Evolutionary conservation across 495 filamentous ascomycete genomes (phyloP).

Genomic region (Tuber microsphaerosporum): DNA sequence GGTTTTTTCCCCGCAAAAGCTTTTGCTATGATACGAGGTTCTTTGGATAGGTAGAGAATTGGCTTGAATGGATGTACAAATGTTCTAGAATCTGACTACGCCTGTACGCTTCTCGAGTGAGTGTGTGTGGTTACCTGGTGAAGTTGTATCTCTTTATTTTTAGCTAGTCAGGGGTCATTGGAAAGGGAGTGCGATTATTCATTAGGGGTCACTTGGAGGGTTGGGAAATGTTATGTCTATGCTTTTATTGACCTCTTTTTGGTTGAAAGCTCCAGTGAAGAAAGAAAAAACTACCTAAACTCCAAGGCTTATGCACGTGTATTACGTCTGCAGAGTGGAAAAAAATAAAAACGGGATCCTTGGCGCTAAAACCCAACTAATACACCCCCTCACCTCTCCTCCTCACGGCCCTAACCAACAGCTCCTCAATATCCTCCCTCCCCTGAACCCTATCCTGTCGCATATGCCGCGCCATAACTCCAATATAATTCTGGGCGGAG

Average conservation of each 20-base stretch:
- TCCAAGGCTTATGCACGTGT: neutral
- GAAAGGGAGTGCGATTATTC: too few species aligned
- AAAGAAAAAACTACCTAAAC: neutral
- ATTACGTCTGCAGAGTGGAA: neutral
- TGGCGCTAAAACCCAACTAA: neutral
- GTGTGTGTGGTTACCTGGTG: too few species aligned
- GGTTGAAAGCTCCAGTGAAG: neutral
- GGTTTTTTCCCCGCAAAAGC: neutral
- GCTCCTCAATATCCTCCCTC: neutral
- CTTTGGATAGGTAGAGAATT: neutral
- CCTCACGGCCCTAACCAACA: neutral
- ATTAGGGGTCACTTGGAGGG: neutral
- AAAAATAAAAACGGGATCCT: neutral
- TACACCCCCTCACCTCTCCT: neutral
- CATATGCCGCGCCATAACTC: constrained; percentile 9
- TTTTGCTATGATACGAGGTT: neutral
- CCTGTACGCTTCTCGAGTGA: too few species aligned
- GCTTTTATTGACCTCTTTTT: neutral
- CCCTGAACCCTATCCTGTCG: neutral
- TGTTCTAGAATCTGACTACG: too few species aligned
- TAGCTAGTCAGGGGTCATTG: too few species aligned
- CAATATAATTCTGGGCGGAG: constrained; percentile 11
- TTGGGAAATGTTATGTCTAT: neutral
- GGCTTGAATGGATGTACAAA: neutral
- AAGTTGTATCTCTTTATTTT: too few species aligned